phyloP scores from a whole-genome alignment of 495 filamentous ascomycete genomes.

The Neurospora sp. region DNA sequence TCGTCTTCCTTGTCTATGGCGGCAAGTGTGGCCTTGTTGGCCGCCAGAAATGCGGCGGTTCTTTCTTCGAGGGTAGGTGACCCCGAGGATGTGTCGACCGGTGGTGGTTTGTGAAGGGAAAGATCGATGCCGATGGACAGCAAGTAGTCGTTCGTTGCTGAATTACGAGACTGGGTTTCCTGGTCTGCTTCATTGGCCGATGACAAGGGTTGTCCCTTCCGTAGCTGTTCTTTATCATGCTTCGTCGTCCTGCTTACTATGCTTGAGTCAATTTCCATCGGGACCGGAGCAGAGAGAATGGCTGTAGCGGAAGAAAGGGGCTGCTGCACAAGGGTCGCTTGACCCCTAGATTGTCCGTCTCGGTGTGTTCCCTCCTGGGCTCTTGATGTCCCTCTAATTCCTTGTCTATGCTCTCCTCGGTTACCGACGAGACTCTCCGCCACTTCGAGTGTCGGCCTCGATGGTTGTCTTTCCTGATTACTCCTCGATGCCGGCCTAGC shows the following conservation, averaged over 20 bases:
- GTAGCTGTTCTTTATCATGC: not conserved
- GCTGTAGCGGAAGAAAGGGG: not conserved
- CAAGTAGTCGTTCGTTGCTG: not conserved
- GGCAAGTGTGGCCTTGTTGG: not conserved
- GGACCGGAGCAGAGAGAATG: not conserved
- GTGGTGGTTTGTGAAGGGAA: not conserved
- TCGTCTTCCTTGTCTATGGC: not conserved
- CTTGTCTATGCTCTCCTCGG: not conserved
- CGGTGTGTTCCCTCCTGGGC: not conserved
- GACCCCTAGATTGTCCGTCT: not conserved
- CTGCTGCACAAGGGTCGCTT: not conserved
- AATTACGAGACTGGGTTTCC: not conserved
- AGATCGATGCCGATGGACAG: not conserved
- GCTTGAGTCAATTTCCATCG: not conserved
- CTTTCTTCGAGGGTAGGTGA: not conserved
- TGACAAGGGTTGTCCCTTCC: not conserved
- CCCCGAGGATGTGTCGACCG: not conserved
- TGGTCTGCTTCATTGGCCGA: not conserved
- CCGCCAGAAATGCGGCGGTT: not conserved
- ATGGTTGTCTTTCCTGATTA: not conserved
- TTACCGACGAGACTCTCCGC: not conserved
- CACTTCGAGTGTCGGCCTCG: not conserved
- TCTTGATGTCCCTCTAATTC: not conserved
- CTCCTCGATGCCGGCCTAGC: not conserved
- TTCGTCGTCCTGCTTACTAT: not conserved